A percentile compares a stretch with the other conserved stretches of the same genome.
These are phyloP conservation scores for Pythium apleroticum DNA, from an alignment of 352 stramenopile species.

Conservation along the genomic window DNA sequence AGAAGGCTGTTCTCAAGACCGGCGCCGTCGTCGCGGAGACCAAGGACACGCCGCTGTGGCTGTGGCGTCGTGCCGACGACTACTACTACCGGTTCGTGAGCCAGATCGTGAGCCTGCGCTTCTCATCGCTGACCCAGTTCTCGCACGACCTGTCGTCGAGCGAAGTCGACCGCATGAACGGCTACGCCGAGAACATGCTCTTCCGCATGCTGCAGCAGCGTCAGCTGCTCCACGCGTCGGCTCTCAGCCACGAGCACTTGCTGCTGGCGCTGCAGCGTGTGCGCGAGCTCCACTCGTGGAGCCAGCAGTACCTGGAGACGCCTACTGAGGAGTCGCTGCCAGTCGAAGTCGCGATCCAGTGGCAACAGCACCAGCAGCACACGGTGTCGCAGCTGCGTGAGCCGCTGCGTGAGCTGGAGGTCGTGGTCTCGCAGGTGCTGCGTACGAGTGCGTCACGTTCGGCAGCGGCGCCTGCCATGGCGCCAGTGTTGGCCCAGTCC, in stretches of 20 bases:
- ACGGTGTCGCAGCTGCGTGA: slow-evolving; percentile 43
- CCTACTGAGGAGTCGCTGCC: slow-evolving; percentile 36
- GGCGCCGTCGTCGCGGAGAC: background rate
- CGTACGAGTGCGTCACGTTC: slow-evolving; percentile 18
- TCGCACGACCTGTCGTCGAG: slow-evolving; percentile 81
- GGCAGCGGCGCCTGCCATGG: background rate
- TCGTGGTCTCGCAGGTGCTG: slow-evolving; percentile 57
- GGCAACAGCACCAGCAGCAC: slow-evolving; percentile 55
- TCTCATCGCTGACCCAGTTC: slow-evolving; percentile 76
- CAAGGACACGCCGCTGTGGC: slow-evolving; percentile 72
- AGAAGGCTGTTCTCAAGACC: slow-evolving; percentile 8
- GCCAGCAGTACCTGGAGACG: slow-evolving; percentile 36
- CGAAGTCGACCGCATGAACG: slow-evolving; percentile 87
- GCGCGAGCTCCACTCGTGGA: slow-evolving; percentile 25
- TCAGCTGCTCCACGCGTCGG: slow-evolving; percentile 66
- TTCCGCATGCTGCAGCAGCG: slow-evolving; percentile 88
- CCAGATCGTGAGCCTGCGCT: slow-evolving; percentile 77
- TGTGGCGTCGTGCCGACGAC: slow-evolving; percentile 82
- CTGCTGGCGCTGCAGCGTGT: slow-evolving; percentile 48
- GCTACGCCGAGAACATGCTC: slow-evolving; percentile 90
- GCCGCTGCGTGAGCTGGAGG: slow-evolving; percentile 66
- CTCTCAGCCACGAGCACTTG: slow-evolving; percentile 72
- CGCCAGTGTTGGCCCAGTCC: slow-evolving; percentile 15
- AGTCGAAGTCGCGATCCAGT: slow-evolving; percentile 40
- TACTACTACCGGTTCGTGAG: slow-evolving; percentile 90